Evolutionary conservation across 495 filamentous ascomycete genomes (phyloP).

Genomic region (Aspergillus biplanus): DNA sequence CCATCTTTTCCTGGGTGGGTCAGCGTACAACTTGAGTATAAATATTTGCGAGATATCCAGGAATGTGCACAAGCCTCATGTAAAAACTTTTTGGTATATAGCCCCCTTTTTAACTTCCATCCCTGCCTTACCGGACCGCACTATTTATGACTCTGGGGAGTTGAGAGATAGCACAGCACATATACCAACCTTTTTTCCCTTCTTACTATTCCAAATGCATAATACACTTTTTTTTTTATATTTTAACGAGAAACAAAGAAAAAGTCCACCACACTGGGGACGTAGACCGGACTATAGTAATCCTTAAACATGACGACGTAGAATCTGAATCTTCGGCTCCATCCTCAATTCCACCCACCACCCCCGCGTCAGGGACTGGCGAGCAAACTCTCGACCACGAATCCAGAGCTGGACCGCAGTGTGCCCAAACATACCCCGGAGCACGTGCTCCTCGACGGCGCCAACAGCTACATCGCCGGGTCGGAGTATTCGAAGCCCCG

Average conservation of each 20-base stretch:
- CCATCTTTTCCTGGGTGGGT: background rate
- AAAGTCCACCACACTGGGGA: too few species aligned
- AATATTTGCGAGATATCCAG: too few species aligned
- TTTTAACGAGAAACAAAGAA: too few species aligned
- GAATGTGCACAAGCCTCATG: too few species aligned
- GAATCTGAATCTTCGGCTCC: constrained; percentile 42
- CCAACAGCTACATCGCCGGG: constrained; percentile 50
- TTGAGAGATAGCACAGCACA: background rate
- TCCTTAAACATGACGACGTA: constrained; percentile 27
- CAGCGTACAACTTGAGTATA: background rate
- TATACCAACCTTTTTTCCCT: background rate
- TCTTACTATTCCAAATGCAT: background rate
- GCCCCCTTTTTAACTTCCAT: too few species aligned
- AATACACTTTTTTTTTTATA: background rate
- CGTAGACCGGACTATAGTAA: background rate
- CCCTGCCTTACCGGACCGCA: too few species aligned
- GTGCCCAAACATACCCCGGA: constrained; percentile 29
- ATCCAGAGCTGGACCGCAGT: constrained; percentile 30
- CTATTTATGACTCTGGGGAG: background rate
- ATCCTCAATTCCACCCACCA: constrained; percentile 51
- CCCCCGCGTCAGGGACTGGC: constrained; percentile 34
- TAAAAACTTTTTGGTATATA: too few species aligned
- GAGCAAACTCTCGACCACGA: constrained; percentile 24
- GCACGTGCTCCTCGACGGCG: constrained; percentile 33
- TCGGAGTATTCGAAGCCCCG: constrained; percentile 66